Percentiles rank a stretch among this genome's conserved stretches.
Conservation (phyloP, 306 rosid species). For the Inga laurina region DNA sequence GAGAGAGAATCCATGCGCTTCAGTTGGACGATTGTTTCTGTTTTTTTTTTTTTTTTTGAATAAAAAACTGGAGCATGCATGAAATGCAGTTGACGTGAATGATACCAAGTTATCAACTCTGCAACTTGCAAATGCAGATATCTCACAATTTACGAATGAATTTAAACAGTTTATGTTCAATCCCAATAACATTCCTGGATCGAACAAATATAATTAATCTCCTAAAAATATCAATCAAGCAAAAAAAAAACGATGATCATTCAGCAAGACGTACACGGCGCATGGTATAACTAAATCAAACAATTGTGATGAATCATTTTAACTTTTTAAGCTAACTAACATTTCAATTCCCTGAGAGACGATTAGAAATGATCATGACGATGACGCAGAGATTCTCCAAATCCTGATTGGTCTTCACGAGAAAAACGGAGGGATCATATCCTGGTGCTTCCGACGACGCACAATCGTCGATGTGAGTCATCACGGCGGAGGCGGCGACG, state of each 20-base stretch:
- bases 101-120: not conserved
- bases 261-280: not conserved
- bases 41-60: too few species aligned
- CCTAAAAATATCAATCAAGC: not conserved
- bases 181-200: not conserved
- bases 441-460: not conserved
- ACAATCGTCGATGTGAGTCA: slow-evolving; percentile 19
- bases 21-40: not conserved
- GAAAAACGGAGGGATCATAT: not conserved
- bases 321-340: not conserved
- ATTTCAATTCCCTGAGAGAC: not conserved
- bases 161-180: not conserved
- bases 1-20: too few species aligned
- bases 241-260: not conserved
- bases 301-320: not conserved
- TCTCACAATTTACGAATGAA: not conserved
- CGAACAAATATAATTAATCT: not conserved
- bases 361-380: not conserved
- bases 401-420: not conserved
- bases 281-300: not conserved
- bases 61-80: not conserved
- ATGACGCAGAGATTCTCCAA: slow-evolving; percentile 21
- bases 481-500: not conserved
- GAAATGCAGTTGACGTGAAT: not conserved
- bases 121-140: not conserved